Evolutionary conservation across 768 basidiomycete species (phyloP).

Genomic region (Amanita inopinata): DNA sequence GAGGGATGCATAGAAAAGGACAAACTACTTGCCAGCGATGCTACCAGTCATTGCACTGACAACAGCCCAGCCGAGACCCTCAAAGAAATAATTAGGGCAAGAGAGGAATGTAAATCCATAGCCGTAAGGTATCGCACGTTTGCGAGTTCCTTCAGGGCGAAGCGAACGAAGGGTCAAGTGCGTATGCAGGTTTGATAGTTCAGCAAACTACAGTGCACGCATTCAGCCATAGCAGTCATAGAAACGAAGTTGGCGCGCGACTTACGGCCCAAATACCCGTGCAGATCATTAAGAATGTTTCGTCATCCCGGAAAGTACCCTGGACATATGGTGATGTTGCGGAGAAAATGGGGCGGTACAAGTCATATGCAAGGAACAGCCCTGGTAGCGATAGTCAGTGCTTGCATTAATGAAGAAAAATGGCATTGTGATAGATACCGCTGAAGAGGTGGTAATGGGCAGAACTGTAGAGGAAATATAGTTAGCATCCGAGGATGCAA

Average conservation of each 20-base stretch:
- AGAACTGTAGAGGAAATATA: conserved; percentile 41
- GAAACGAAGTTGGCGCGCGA: too few species aligned
- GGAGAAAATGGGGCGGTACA: conserved; percentile 78
- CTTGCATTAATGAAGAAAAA: too few species aligned
- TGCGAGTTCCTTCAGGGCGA: conserved; percentile 70
- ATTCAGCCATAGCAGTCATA: too few species aligned
- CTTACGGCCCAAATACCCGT: conserved; percentile 69
- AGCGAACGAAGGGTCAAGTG: conserved; percentile 79
- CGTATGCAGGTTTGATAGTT: conserved; percentile 76
- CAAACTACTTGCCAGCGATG: conserved; percentile 47
- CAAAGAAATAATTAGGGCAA: conserved; percentile 93
- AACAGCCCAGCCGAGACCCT: conserved; percentile 65
- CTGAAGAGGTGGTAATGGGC: conserved; percentile 81
- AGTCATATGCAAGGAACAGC: conserved; percentile 63
- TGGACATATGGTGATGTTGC: conserved; percentile 51
- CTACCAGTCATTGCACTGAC: conserved; percentile 74
- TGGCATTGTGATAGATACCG: too few species aligned
- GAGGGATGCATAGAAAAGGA: background rate
- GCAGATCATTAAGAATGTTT: conserved; percentile 57
- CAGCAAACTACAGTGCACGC: conserved; percentile 69
- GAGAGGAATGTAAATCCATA: conserved; percentile 86
- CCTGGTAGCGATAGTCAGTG: too few species aligned
- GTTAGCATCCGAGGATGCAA: background rate
- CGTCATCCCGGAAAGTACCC: conserved; percentile 54
- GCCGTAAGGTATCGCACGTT: conserved; percentile 82